These are phyloP conservation scores for Sindora glabra DNA, from an alignment of 306 rosid genomes.

Conservation along the genomic window DNA sequence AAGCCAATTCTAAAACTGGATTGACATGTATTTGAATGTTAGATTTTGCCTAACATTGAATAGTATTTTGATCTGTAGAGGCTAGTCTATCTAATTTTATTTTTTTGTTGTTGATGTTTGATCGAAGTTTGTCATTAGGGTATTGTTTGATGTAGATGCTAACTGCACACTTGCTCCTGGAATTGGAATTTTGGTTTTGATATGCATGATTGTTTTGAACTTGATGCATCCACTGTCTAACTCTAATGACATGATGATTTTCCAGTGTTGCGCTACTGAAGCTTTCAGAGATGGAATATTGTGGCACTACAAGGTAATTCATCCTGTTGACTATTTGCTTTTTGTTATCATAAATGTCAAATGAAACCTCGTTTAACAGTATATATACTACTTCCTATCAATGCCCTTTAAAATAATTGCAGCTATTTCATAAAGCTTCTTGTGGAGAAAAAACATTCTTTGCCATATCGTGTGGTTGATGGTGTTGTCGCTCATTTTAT, in stretches of 20 bases:
- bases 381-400: slow-evolving; percentile 6
- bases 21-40: too few relatives aligned
- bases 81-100: neutral
- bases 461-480: slow-evolving; percentile 82
- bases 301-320: slow-evolving; percentile 93
- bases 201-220: neutral
- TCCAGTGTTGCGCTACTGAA: slow-evolving; percentile 81
- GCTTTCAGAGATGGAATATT: slow-evolving; percentile 83
- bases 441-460: slow-evolving; percentile 87
- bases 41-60: neutral
- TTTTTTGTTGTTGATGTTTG: neutral
- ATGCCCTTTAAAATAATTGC: slow-evolving; percentile 25
- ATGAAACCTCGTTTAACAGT: neutral
- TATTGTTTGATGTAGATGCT: neutral
- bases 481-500: slow-evolving; percentile 70
- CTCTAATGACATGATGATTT: slow-evolving; percentile 21
- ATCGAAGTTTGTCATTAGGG: neutral
- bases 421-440: slow-evolving; percentile 93
- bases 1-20: too few relatives aligned
- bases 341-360: neutral
- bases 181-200: neutral
- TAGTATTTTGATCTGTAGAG: neutral
- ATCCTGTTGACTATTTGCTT: neutral
- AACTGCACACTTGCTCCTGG: neutral
- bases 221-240: slow-evolving; percentile 6